phyloP scores from a whole-genome alignment of 2,329 filamentous ascomycete genomes.

The Penicillium digitatum region DNA sequence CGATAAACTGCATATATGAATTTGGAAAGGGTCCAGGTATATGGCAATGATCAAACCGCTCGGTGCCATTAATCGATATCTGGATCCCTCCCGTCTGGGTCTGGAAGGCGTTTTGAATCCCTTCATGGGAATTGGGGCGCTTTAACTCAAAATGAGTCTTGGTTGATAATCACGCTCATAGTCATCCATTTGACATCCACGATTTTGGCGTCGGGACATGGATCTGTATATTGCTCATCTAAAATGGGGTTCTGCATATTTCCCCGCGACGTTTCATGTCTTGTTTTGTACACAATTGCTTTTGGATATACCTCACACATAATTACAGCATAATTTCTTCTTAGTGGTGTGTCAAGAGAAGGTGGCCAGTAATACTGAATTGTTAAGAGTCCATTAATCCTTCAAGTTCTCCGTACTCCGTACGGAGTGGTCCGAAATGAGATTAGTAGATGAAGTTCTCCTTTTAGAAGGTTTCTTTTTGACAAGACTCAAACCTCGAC shows the following conservation, averaged over 20 bases:
- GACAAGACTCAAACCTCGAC: neutral
- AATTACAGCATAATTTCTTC: neutral
- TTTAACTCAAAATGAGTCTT: neutral
- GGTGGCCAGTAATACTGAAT: neutral
- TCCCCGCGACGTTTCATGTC: conserved; percentile 1
- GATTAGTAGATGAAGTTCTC: neutral
- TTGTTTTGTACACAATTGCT: conserved; percentile 11
- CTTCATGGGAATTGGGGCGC: neutral
- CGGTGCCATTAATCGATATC: neutral
- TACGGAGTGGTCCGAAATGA: no score
- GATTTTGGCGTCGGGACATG: conserved; percentile 6
- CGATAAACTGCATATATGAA: conserved; percentile 9
- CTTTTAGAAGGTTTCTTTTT: neutral
- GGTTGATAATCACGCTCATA: neutral
- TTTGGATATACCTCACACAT: conserved; percentile 3
- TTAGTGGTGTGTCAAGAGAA: neutral
- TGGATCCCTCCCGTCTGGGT: neutral
- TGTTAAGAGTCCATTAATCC: neutral
- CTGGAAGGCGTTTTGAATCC: conserved; percentile 4
- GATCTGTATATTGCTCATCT: conserved; percentile 8
- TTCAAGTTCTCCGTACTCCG: no score
- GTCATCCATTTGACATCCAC: neutral
- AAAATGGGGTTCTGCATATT: neutral
- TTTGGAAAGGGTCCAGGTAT: conserved; percentile 1
- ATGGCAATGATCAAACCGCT: neutral